phyloP scores from a whole-genome alignment of 495 filamentous ascomycete species.

The Neurospora sp. region DNA sequence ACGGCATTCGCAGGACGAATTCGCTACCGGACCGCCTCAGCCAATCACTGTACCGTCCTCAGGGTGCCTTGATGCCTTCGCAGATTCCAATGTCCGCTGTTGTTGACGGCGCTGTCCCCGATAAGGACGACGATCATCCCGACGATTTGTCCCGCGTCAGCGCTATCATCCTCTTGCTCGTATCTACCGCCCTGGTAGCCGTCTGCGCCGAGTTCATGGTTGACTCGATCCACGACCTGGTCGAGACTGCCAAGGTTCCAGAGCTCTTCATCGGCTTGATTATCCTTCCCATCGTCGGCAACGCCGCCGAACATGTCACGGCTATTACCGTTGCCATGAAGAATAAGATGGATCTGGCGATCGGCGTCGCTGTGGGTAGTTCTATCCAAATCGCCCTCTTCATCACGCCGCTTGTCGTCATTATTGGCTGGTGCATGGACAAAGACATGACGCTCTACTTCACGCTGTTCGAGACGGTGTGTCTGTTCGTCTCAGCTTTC shows the following conservation, averaged over 20 bases:
- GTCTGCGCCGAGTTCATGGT: constrained; percentile 84
- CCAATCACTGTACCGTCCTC: constrained; percentile 32
- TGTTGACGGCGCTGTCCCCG: constrained; percentile 19
- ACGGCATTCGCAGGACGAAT: constrained; percentile 62
- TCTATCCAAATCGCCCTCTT: constrained; percentile 88
- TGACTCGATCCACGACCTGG: constrained; percentile 64
- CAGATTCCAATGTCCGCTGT: constrained; percentile 25
- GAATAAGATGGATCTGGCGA: constrained; percentile 94
- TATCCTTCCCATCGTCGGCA: constrained; percentile 82
- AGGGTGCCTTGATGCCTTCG: constrained; percentile 31
- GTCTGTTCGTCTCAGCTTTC: constrained; percentile 75
- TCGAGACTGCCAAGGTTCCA: constrained; percentile 47
- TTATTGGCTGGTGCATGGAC: constrained; percentile 77
- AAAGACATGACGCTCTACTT: constrained; percentile 86
- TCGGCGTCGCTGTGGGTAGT: constrained; percentile 79
- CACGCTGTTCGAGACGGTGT: constrained; percentile 83
- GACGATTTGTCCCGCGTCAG: constrained; percentile 60
- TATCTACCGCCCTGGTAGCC: constrained; percentile 71
- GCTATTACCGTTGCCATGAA: constrained; percentile 80
- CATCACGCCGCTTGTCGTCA: constrained; percentile 77
- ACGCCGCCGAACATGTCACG: constrained; percentile 87
- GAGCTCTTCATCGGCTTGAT: constrained; percentile 83
- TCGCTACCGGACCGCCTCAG: constrained; percentile 66
- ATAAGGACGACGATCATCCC: constrained; percentile 34
- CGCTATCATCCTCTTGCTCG: constrained; percentile 60